Percentiles rank a stretch among this genome's conserved stretches.
phyloP scores from a whole-genome alignment of 495 filamentous ascomycete genomes.

The Tetracladium marchalianum region DNA sequence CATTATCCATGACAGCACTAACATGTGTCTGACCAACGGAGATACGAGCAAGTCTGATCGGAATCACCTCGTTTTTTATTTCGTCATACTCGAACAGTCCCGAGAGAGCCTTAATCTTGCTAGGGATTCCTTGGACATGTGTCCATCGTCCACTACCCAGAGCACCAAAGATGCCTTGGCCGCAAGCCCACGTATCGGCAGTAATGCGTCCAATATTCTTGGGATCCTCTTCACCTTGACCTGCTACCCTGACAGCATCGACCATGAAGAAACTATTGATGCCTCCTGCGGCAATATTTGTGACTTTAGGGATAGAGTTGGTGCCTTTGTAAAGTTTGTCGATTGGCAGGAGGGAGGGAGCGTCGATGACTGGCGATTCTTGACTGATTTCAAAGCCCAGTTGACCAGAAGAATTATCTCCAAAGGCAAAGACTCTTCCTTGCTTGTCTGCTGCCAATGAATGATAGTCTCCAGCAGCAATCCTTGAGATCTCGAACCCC shows the following conservation, averaged over 20 bases:
- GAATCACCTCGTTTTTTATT: constrained; percentile 46
- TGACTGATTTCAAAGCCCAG: constrained; percentile 60
- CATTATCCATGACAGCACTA: constrained; percentile 71
- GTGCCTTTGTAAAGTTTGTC: constrained; percentile 60
- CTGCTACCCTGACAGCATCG: constrained; percentile 54
- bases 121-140: constrained; percentile 68
- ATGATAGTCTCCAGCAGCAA: constrained; percentile 83
- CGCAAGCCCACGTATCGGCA: constrained; percentile 78
- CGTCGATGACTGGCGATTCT: constrained; percentile 51
- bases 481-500: constrained; percentile 50
- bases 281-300: constrained; percentile 73
- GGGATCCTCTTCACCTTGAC: constrained; percentile 32
- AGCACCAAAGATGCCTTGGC: constrained; percentile 71
- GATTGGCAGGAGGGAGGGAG: constrained; percentile 57
- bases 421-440: constrained; percentile 78
- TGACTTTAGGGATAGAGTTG: constrained; percentile 48
- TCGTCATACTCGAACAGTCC: constrained; percentile 83
- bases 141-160: constrained; percentile 87
- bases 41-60: constrained; percentile 66
- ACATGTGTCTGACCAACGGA: constrained; percentile 71
- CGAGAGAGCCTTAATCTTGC: constrained; percentile 76
- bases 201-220: constrained; percentile 34
- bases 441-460: constrained; percentile 64
- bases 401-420: constrained; percentile 83
- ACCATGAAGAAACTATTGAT: constrained; percentile 77